These are phyloP conservation scores for Moringa oleifera DNA, from an alignment of 345 rosid species.

Conservation along the genomic window DNA sequence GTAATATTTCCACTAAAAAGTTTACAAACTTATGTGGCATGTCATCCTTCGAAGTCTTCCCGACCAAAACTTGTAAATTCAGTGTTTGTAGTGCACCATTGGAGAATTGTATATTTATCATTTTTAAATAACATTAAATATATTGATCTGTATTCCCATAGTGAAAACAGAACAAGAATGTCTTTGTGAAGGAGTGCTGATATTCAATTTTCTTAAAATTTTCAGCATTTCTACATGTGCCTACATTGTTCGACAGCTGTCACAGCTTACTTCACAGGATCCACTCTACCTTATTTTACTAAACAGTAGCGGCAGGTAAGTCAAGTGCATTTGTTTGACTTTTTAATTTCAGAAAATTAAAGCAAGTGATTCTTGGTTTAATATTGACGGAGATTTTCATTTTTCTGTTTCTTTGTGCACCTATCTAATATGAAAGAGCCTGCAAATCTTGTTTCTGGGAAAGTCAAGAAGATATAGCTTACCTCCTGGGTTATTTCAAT, in stretches of 20 bases:
- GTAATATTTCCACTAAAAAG: no score
- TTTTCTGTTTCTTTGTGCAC: not conserved
- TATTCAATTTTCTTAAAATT: conserved; percentile 1
- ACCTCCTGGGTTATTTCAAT: no score
- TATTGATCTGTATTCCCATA: no score
- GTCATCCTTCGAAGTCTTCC: not conserved
- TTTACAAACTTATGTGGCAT: conserved; percentile 2
- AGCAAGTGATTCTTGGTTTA: not conserved
- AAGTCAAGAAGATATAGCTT: no score
- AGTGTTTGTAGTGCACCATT: not conserved
- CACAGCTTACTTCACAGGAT: conserved; percentile 52
- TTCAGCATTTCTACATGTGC: conserved; percentile 67
- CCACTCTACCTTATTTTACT: conserved; percentile 64
- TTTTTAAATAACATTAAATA: no score
- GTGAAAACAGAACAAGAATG: no score
- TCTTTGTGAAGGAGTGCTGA: not conserved
- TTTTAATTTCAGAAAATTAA: not conserved
- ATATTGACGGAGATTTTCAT: not conserved
- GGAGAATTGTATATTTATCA: no score
- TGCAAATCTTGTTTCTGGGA: no score
- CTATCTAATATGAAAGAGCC: not conserved
- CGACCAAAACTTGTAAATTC: no score
- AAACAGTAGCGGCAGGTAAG: conserved; percentile 43
- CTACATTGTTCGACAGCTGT: conserved; percentile 53
- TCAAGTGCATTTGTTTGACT: not conserved